Evolutionary conservation across 352 stramenopile species (phyloP).

Genomic region (Pilasporangium apinafurcum): DNA sequence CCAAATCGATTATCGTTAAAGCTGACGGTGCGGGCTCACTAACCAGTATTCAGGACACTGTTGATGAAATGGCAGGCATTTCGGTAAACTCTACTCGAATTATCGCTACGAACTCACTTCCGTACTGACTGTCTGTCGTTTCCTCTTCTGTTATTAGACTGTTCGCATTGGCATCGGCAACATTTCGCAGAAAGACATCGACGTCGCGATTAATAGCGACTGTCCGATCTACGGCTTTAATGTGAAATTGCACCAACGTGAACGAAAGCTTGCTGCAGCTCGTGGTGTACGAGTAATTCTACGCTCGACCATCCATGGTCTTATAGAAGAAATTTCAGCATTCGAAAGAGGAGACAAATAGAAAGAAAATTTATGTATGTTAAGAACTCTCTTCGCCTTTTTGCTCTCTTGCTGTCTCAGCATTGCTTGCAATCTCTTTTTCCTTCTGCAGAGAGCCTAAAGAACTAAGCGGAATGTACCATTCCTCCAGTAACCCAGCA

Average conservation of each 20-base stretch:
- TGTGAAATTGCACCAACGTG: conserved; percentile 56
- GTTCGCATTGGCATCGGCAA: conserved; percentile 74
- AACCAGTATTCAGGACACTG: conserved; percentile 78
- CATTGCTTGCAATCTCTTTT: not conserved
- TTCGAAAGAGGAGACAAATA: too few species aligned
- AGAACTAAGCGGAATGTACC: conserved; percentile 33
- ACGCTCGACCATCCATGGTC: conserved; percentile 60
- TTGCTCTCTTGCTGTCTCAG: too few species aligned
- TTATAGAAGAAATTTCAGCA: conserved; percentile 67
- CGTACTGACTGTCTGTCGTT: conserved; percentile 1
- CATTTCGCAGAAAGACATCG: conserved; percentile 72
- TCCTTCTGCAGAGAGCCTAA: not conserved
- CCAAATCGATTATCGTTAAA: conserved; percentile 76
- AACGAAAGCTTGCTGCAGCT: conserved; percentile 44
- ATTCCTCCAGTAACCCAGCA: conserved; percentile 37
- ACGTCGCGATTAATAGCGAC: conserved; percentile 71
- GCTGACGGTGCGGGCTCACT: conserved; percentile 72
- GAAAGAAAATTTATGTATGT: too few species aligned
- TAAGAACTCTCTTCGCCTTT: too few species aligned
- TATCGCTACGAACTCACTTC: not conserved
- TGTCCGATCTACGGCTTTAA: conserved; percentile 86
- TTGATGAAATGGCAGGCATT: conserved; percentile 62
- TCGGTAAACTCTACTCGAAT: conserved; percentile 17
- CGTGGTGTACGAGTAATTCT: conserved; percentile 65
- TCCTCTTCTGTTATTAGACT: conserved; percentile 29